A percentile compares a stretch with the other conserved stretches of the same genome.
phyloP scores from a whole-genome alignment of 2,329 filamentous ascomycete genomes.

The Alternaria gansuensis region DNA sequence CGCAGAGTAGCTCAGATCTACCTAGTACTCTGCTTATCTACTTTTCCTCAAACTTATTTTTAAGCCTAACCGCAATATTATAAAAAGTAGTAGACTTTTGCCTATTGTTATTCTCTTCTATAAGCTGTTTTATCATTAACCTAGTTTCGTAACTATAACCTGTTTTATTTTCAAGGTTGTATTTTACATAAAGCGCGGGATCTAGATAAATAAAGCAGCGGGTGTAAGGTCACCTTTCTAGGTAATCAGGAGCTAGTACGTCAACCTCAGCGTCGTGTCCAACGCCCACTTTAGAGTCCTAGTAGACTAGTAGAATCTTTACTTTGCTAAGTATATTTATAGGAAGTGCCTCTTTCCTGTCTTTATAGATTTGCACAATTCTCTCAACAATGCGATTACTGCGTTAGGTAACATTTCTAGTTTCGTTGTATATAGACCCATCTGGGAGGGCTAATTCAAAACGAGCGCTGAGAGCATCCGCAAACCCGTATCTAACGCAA shows the following conservation, averaged over 20 bases:
- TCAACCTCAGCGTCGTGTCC: constrained; percentile 19
- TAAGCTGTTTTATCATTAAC: constrained; percentile 20
- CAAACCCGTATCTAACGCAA: constrained; percentile 11
- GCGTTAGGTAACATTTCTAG: constrained; percentile 19
- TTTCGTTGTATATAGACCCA: constrained; percentile 16
- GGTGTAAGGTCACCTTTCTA: constrained; percentile 13
- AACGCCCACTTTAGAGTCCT: constrained; percentile 20
- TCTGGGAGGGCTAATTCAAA: constrained; percentile 20
- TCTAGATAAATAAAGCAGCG: constrained; percentile 22
- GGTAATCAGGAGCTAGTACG: constrained; percentile 16
- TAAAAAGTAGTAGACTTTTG: constrained; percentile 22
- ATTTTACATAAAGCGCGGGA: constrained; percentile 12
- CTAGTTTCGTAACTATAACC: constrained; percentile 25
- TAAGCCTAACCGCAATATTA: constrained; percentile 22
- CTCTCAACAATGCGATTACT: constrained; percentile 22
- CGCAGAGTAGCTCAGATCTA: constrained; percentile 19
- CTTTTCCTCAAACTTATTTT: constrained; percentile 24
- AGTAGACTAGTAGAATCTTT: constrained; percentile 21
- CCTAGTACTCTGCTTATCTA: constrained; percentile 11
- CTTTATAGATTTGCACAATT: constrained; percentile 19
- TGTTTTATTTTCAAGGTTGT: constrained; percentile 17
- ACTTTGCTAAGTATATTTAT: constrained; percentile 24
- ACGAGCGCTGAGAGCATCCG: constrained; percentile 16
- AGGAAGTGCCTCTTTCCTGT: constrained; percentile 9
- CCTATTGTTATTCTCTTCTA: constrained; percentile 16